Evolutionary conservation across 768 basidiomycete species (phyloP).

Genomic region (Mycena rosella): DNA sequence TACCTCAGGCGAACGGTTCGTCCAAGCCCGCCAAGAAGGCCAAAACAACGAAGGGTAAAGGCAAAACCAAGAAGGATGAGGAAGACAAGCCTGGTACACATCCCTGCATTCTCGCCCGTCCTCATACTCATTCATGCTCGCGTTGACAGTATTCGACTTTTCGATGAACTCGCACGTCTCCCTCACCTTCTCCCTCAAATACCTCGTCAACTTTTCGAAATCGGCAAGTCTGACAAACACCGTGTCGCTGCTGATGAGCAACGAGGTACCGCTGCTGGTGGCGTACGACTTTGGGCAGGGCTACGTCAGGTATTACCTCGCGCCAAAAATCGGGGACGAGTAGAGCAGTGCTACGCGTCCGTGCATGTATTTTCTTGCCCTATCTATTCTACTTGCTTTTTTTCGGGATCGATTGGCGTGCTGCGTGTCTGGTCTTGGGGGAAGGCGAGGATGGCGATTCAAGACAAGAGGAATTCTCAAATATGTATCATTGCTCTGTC

Average conservation of each 20-base stretch:
- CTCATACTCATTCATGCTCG: slow-evolving; percentile 31
- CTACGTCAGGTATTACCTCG: slow-evolving; percentile 93
- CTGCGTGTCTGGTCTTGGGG: not conserved
- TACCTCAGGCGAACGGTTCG: slow-evolving; percentile 48
- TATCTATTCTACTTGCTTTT: slow-evolving; percentile 18
- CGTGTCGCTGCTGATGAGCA: slow-evolving; percentile 91
- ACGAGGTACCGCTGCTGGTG: slow-evolving; percentile 91
- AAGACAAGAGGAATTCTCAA: no score
- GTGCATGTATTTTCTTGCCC: slow-evolving; percentile 27
- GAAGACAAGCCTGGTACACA: slow-evolving; percentile 65
- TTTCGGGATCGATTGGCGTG: not conserved
- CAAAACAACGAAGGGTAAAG: slow-evolving; percentile 66
- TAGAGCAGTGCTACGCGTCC: slow-evolving; percentile 42
- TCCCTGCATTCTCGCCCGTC: no score
- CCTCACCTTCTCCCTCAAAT: slow-evolving; percentile 96
- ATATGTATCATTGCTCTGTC: not conserved
- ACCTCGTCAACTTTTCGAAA: slow-evolving; percentile 97
- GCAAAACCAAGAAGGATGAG: slow-evolving; percentile 67
- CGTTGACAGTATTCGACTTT: slow-evolving; percentile 77
- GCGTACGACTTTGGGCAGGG: slow-evolving; percentile 93
- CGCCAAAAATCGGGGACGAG: slow-evolving; percentile 95
- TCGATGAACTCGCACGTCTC: slow-evolving; percentile 93
- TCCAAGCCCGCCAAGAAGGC: slow-evolving; percentile 61
- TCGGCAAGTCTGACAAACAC: slow-evolving; percentile 77
- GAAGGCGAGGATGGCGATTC: not conserved